phyloP scores from a whole-genome alignment of 2,329 filamentous ascomycete genomes.

The Trichoderma sp. region DNA sequence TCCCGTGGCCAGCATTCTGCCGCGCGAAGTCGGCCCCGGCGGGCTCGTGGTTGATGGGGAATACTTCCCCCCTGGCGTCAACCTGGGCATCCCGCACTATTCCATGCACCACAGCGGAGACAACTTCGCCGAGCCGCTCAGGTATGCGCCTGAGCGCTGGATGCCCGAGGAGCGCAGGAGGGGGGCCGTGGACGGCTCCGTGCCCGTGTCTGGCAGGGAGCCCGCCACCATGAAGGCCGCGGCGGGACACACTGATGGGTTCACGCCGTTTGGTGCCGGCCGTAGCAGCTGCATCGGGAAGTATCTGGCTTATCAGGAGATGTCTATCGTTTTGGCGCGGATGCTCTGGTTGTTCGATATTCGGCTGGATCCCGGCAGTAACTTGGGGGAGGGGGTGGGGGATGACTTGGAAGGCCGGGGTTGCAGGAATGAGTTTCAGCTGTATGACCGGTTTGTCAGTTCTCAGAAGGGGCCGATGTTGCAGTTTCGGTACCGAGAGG shows the following conservation, averaged over 20 bases:
- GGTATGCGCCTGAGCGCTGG: constrained; percentile 28
- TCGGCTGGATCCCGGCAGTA: constrained; percentile 24
- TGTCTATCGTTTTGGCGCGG: constrained; percentile 28
- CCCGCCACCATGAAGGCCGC: constrained; percentile 17
- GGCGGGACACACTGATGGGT: constrained; percentile 20
- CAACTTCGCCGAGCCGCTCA: constrained; percentile 27
- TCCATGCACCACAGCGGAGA: constrained; percentile 27
- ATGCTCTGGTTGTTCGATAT: constrained; percentile 29
- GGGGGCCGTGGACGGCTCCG: constrained; percentile 9
- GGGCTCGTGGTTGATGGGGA: constrained; percentile 29
- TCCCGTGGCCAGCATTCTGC: constrained; percentile 27
- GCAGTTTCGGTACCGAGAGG: constrained; percentile 28
- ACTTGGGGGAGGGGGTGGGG: constrained; percentile 22
- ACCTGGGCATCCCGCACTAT: constrained; percentile 29
- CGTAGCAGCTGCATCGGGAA: constrained; percentile 29
- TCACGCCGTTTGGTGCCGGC: constrained; percentile 28
- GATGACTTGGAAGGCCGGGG: constrained; percentile 9
- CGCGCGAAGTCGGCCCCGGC: constrained; percentile 22
- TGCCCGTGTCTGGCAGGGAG: constrained; percentile 25
- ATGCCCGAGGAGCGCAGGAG: constrained; percentile 17
- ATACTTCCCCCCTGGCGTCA: constrained; percentile 29
- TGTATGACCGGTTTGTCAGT: constrained; percentile 26
- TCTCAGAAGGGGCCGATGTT: constrained; percentile 29
- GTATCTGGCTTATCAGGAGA: constrained; percentile 29
- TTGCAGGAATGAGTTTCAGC: constrained; percentile 27